These are phyloP conservation scores for Endothia cerciana DNA, from an alignment of 2,329 filamentous ascomycete species.

Conservation along the genomic window DNA sequence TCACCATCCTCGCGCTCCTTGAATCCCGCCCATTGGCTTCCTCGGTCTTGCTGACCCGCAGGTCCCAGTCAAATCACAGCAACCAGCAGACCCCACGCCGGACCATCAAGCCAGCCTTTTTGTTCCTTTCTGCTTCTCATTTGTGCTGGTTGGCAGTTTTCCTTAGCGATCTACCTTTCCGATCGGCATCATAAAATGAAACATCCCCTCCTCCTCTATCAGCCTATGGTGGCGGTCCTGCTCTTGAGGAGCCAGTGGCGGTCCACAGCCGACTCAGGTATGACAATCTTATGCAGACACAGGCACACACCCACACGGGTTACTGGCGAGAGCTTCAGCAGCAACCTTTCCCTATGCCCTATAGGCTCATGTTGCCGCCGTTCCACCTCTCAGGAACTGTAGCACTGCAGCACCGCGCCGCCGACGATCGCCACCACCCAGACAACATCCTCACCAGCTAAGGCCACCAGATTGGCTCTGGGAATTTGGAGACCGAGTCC, in stretches of 20 bases:
- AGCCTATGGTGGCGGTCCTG: background rate
- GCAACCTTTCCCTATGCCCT: conserved; percentile 4
- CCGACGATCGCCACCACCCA: background rate
- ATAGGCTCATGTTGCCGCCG: background rate
- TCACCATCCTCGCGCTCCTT: background rate
- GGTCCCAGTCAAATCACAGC: background rate
- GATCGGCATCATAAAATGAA: conserved; percentile 1
- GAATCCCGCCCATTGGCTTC: background rate
- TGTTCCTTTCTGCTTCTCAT: background rate
- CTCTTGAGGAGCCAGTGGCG: background rate
- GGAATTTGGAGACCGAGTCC: background rate
- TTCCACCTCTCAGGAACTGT: conserved; percentile 1
- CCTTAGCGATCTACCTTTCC: background rate
- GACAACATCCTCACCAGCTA: background rate
- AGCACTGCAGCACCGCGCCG: background rate
- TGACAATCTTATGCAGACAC: background rate
- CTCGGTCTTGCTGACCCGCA: background rate
- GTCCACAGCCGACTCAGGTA: background rate
- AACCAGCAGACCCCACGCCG: conserved; percentile 1
- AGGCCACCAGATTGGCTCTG: background rate
- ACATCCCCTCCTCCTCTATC: background rate
- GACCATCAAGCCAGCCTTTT: background rate
- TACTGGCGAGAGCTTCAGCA: background rate
- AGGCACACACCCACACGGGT: background rate
- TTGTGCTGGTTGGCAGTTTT: background rate